Conservation (phyloP, 1,139 yeast species). For the Sugiyamaella sp. region DNA sequence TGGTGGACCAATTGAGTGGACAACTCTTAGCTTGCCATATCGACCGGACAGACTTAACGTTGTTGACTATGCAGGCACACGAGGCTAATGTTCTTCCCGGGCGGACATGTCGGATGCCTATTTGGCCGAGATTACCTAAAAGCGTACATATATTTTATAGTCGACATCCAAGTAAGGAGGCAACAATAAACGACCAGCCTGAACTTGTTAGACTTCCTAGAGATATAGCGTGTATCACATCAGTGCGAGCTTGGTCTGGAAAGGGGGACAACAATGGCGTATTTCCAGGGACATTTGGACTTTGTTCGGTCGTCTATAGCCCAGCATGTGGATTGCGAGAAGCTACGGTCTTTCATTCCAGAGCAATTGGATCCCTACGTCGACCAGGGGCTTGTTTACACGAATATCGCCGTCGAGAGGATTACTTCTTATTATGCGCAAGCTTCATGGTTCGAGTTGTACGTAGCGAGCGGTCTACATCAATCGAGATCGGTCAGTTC, state of each 20-base stretch:
- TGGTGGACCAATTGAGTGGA: no score
- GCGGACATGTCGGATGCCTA: not conserved
- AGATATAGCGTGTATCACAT: no score
- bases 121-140: not conserved
- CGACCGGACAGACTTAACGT: not conserved
- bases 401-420: not conserved
- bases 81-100: not conserved
- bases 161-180: no score
- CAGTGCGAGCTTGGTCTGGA: no score
- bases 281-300: slow-evolving; percentile 1
- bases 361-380: slow-evolving; percentile 11
- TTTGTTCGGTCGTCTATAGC: not conserved
- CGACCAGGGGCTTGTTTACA: not conserved
- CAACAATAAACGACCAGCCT: no score
- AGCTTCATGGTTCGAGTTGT: slow-evolving; percentile 29
- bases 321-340: slow-evolving; percentile 9
- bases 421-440: slow-evolving; percentile 23
- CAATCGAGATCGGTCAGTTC: no score
- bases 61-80: not conserved
- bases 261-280: slow-evolving; percentile 3
- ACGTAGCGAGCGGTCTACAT: no score
- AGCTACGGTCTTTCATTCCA: slow-evolving; percentile 9
- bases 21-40: no score
- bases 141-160: no score
- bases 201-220: no score